These are phyloP conservation scores for Pseudogymnoascus sp. DNA, from an alignment of 2,329 filamentous ascomycete genomes.

Conservation along the genomic window DNA sequence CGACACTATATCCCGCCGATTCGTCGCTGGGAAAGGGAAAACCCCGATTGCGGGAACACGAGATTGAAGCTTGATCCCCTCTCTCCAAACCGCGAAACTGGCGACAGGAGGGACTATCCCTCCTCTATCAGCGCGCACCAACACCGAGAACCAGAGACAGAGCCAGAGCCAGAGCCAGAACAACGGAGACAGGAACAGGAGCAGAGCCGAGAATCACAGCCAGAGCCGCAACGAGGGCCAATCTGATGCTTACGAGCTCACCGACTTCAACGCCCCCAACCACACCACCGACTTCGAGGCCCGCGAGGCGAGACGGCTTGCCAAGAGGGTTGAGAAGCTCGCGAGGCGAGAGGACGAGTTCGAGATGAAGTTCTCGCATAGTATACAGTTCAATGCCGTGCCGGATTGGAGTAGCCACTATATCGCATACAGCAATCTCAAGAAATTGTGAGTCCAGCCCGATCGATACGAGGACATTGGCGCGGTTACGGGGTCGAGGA, in stretches of 20 bases:
- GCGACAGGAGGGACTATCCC: constrained; percentile 3
- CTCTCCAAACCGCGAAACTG: constrained; percentile 6
- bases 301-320: constrained; percentile 6
- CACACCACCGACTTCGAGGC: constrained; percentile 1
- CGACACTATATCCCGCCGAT: not conserved
- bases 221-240: not conserved
- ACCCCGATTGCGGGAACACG: not conserved
- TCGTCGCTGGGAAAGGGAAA: not conserved
- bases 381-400: constrained; percentile 98
- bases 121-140: not conserved
- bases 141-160: not conserved
- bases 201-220: not conserved
- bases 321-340: constrained; percentile 56
- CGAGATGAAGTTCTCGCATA: constrained; percentile 99
- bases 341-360: constrained; percentile 63
- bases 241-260: constrained; percentile 5
- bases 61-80: not conserved
- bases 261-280: not conserved
- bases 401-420: constrained; percentile 99
- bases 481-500: not conserved
- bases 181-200: not conserved
- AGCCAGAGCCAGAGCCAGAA: not conserved
- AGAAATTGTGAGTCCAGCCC: constrained; percentile 71
- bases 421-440: constrained; percentile 96
- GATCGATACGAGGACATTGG: not conserved